Evolutionary conservation across 768 basidiomycete species (phyloP).

Genomic region (Termitomyces heimii): DNA sequence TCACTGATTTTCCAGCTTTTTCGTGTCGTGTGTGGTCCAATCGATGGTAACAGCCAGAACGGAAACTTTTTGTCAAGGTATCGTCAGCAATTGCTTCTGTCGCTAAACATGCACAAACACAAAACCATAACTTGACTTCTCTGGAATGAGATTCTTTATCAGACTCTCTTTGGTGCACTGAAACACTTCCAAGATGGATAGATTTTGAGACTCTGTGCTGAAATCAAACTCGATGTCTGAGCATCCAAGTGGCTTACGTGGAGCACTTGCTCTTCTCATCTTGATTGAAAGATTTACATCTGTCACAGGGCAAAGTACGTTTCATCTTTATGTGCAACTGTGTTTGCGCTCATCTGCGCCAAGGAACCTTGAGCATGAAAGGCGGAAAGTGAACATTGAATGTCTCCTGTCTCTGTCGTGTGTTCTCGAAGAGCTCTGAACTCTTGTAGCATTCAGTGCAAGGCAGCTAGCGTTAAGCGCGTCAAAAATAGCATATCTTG

Average conservation of each 20-base stretch:
- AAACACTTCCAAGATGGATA: neutral
- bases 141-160: neutral
- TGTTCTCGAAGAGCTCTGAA: neutral
- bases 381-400: neutral
- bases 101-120: constrained; percentile 3
- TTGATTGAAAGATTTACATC: neutral
- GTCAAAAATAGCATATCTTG: neutral
- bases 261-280: neutral
- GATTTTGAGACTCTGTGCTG: neutral
- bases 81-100: neutral
- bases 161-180: neutral
- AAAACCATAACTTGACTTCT: neutral
- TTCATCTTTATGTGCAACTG: neutral
- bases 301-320: neutral
- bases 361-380: neutral
- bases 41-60: constrained; percentile 4
- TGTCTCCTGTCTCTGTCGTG: neutral
- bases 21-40: neutral
- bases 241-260: neutral
- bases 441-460: neutral
- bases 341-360: neutral
- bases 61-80: constrained; percentile 1
- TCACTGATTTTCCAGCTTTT: neutral
- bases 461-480: neutral
- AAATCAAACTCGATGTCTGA: neutral